Evolutionary conservation across 2,329 filamentous ascomycete genomes (phyloP).

Genomic region (Neonectria neomacrospora): DNA sequence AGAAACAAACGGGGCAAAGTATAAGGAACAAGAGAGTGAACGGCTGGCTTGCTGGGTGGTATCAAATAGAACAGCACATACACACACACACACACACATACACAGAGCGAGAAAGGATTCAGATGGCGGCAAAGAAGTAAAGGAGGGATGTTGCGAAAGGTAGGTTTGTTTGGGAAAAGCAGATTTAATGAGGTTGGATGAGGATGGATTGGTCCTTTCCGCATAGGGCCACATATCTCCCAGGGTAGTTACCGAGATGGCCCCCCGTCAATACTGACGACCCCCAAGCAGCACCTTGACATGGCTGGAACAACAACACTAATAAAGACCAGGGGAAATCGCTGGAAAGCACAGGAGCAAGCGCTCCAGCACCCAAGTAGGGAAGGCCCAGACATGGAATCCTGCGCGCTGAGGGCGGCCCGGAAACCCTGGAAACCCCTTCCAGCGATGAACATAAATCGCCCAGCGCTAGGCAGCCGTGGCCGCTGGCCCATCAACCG

Average conservation of each 20-base stretch:
- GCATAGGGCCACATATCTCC: conserved; percentile 7
- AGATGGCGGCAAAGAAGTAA: background rate
- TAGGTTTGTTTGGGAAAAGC: conserved; percentile 2
- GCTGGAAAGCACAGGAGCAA: background rate
- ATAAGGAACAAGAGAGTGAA: background rate
- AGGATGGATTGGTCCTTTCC: conserved; percentile 3
- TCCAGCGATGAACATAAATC: background rate
- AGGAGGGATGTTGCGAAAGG: background rate
- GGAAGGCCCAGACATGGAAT: background rate
- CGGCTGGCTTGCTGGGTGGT: conserved; percentile 9
- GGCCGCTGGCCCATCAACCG: conserved; percentile 32
- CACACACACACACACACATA: too few relatives aligned
- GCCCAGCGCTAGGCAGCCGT: conserved; percentile 11
- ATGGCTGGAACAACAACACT: background rate
- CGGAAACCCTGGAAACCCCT: background rate
- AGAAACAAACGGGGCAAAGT: background rate
- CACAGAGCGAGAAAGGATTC: background rate
- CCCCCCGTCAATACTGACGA: background rate
- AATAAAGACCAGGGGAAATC: too few relatives aligned
- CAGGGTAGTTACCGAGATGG: conserved; percentile 16
- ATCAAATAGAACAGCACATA: background rate
- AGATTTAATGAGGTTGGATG: conserved; percentile 8
- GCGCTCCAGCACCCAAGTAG: background rate
- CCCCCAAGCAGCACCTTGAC: background rate
- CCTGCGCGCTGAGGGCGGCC: background rate